Conservation (phyloP, 2,329 filamentous ascomycete genomes). For the Claviceps humidiphila region DNA sequence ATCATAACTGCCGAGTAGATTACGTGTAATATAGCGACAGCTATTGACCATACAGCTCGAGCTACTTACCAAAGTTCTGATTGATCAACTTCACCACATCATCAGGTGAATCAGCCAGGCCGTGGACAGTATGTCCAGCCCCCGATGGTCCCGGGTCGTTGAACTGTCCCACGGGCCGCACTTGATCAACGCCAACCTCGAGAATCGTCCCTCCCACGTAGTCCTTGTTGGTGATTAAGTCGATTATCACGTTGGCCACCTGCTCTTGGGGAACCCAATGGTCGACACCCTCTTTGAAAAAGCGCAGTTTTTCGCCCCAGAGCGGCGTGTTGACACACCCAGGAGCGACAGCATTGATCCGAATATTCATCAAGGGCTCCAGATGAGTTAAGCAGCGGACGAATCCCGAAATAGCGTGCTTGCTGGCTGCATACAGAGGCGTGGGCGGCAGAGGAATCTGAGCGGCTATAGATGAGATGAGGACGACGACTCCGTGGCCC, state of each 20-base stretch:
- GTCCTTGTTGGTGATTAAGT: constrained; percentile 16
- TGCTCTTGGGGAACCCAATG: constrained; percentile 22
- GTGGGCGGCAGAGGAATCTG: constrained; percentile 11
- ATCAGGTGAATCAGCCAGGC: not conserved
- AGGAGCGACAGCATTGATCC: constrained; percentile 24
- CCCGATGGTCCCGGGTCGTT: constrained; percentile 7
- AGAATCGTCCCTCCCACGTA: constrained; percentile 13
- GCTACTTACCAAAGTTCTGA: constrained; percentile 3
- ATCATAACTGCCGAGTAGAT: not conserved
- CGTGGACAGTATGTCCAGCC: not conserved
- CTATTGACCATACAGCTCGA: not conserved
- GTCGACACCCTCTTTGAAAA: constrained; percentile 14
- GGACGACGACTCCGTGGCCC: constrained; percentile 13
- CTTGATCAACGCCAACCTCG: constrained; percentile 5
- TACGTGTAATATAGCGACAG: not conserved
- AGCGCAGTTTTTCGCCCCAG: constrained; percentile 23
- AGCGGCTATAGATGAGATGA: constrained; percentile 15
- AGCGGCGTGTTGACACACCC: constrained; percentile 23
- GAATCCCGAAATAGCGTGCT: constrained; percentile 16
- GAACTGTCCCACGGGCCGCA: constrained; percentile 3
- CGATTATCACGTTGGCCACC: constrained; percentile 23
- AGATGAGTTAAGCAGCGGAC: constrained; percentile 20
- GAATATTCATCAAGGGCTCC: constrained; percentile 14
- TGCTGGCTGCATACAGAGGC: constrained; percentile 18
- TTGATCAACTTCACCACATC: not conserved